These are phyloP conservation scores for Triticum turgidum DNA, from an alignment of 176 grass and related monocot species.

Conservation along the genomic window DNA sequence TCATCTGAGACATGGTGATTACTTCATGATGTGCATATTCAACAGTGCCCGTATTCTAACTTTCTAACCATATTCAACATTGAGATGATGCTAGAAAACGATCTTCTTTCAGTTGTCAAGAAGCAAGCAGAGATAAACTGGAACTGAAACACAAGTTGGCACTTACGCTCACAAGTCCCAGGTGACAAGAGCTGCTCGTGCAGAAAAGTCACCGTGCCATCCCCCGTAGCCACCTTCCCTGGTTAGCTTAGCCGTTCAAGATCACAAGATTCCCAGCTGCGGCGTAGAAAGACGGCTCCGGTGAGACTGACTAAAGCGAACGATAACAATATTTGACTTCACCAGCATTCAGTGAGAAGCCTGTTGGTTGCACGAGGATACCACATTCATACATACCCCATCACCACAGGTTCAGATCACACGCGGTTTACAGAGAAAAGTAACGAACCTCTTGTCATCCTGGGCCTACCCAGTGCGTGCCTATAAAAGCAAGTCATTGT, in stretches of 20 bases:
- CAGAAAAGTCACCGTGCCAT: slow-evolving; percentile 4
- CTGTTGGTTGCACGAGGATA: slow-evolving; percentile 9
- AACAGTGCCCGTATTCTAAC: neutral
- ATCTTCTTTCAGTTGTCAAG: neutral
- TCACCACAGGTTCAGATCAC: neutral
- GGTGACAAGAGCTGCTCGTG: neutral
- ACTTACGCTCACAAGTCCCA: slow-evolving; percentile 12
- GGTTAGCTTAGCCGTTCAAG: neutral
- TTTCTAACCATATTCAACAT: neutral
- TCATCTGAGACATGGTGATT: neutral
- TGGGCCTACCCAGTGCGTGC: neutral
- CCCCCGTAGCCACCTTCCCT: neutral
- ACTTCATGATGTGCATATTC: neutral
- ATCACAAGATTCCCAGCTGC: slow-evolving; percentile 22
- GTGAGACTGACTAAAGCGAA: neutral
- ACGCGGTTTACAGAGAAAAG: neutral
- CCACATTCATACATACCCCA: slow-evolving; percentile 3
- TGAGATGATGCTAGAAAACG: neutral
- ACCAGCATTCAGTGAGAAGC: slow-evolving; percentile 5
- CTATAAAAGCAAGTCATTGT: slow-evolving; percentile 41
- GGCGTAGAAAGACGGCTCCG: slow-evolving; percentile 13
- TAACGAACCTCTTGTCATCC: neutral
- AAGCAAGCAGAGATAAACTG: neutral
- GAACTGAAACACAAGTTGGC: neutral
- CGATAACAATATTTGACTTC: slow-evolving; percentile 12